Evolutionary conservation across 768 basidiomycete species (phyloP), one percentile per base, ranked within the genome.

Genomic region (Hygrocybe coccinea): DNA sequence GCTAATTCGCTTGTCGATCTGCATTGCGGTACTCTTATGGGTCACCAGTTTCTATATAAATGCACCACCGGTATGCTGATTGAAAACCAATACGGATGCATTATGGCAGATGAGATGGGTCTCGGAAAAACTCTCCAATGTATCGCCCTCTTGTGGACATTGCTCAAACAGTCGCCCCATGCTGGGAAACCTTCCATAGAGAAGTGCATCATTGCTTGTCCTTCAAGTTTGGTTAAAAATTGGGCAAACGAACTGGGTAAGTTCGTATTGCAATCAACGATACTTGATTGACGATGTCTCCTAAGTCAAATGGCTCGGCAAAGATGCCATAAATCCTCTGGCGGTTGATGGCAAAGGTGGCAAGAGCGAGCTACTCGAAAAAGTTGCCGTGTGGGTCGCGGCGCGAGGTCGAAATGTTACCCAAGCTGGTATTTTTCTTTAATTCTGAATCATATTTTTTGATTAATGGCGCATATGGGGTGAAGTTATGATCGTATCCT

Each of bases 91-190:
- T 87, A 85, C 58, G 91, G 91, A 0, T 98, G 95, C 65, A 99
- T 99, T 69, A 97, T 99, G 95, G 95, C 95, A 1, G 95, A 99
- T 65, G 95, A 95, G 71, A 99, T 99, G 95, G 95, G 95, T 64
- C 82, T 98, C 12, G 95, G 92, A 15, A 95, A 97, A 71, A 95
- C 95, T 14, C 78, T 99, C 14, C 97, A 99, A 67, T 98, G 97
- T 67, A 97, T 99, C 58, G 80, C 95, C 2, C 80, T 99, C 17
- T 71, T 99, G 55, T 98, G 95, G 93, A 97, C 95, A 0, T 71
- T 98, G 11, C 73, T 98, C 49, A 97, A 93, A 70, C 97, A 99
- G 65, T 97, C 97, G 0, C 93, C 97, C 0, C 83, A 86, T 50
- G 76, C 94, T 0, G 84, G 87, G 25, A 97, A 87, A 69, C 79